These are phyloP conservation scores for Pogostemon cablin DNA, from an alignment of 257 asterid species.

Conservation along the genomic window DNA sequence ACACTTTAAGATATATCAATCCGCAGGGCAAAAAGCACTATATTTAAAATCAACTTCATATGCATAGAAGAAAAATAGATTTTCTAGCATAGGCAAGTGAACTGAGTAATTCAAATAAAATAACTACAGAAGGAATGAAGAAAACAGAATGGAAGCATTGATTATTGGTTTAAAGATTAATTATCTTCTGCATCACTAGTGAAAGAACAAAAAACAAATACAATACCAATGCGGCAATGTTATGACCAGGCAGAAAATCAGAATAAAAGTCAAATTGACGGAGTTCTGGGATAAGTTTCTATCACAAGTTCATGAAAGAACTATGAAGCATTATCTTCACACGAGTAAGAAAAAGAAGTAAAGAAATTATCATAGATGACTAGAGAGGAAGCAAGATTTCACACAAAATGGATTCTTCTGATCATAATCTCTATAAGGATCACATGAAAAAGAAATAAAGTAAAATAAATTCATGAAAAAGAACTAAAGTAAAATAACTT, in stretches of 20 bases:
- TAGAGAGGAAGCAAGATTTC: conserved; percentile 17
- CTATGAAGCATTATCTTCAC: background rate
- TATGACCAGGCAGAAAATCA: conserved; percentile 17
- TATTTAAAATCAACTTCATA: background rate
- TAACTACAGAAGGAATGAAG: conserved; percentile 8
- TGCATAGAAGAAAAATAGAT: background rate
- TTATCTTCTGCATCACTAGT: conserved; percentile 1
- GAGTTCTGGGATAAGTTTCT: background rate
- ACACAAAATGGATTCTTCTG: background rate
- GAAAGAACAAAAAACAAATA: conserved; percentile 10
- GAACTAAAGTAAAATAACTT: background rate
- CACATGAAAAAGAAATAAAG: background rate
- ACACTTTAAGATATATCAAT: background rate
- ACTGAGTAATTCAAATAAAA: background rate
- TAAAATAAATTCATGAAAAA: background rate
- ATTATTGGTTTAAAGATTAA: background rate
- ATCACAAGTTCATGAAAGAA: background rate
- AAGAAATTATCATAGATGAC: background rate
- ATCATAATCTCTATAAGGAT: conserved; percentile 11
- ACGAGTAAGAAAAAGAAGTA: background rate
- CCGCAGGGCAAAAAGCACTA: background rate
- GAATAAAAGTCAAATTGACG: conserved; percentile 20
- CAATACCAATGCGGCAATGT: conserved; percentile 2
- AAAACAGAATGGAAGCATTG: background rate
- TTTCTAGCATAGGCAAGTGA: background rate